These are phyloP conservation scores for Ophiostoma triangulosporum DNA, from an alignment of 2,329 filamentous ascomycete genomes.

Conservation along the genomic window DNA sequence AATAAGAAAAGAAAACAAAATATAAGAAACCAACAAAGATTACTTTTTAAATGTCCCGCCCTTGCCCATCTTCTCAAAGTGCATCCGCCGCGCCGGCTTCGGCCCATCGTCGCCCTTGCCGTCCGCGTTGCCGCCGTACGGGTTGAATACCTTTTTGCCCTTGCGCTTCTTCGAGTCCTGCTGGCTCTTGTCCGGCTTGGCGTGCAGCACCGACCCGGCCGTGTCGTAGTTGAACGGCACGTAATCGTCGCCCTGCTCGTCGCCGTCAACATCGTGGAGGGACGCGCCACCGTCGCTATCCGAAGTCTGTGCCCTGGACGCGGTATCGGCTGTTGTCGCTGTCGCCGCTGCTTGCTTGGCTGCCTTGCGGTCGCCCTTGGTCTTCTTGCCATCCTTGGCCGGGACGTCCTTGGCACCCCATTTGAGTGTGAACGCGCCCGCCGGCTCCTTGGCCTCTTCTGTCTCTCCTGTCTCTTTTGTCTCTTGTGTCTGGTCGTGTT, in stretches of 20 bases:
- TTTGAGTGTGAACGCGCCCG: conserved; percentile 10
- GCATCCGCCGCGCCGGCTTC: conserved; percentile 20
- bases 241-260: conserved; percentile 14
- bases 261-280: conserved; percentile 18
- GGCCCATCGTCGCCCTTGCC: conserved; percentile 19
- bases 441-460: neutral
- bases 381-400: conserved; percentile 11
- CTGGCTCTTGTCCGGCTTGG: conserved; percentile 12
- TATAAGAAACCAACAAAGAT: no score
- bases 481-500: conserved; percentile 20
- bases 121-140: conserved; percentile 19
- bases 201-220: conserved; percentile 21
- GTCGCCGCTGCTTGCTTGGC: conserved; percentile 13
- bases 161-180: conserved; percentile 6
- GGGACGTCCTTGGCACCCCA: conserved; percentile 2
- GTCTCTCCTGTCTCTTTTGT: conserved; percentile 20
- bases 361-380: neutral
- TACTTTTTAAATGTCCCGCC: conserved; percentile 28
- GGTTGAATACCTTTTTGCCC: conserved; percentile 21
- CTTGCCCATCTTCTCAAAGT: conserved; percentile 21
- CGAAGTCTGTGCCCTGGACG: conserved; percentile 14
- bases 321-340: conserved; percentile 17
- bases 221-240: conserved; percentile 24
- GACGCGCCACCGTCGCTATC: conserved; percentile 25
- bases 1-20: neutral